A percentile compares a stretch with the other conserved stretches of the same genome.
Evolutionary conservation across 352 stramenopile genomes (phyloP).

Genomic region (Phytophthora ramorum): DNA sequence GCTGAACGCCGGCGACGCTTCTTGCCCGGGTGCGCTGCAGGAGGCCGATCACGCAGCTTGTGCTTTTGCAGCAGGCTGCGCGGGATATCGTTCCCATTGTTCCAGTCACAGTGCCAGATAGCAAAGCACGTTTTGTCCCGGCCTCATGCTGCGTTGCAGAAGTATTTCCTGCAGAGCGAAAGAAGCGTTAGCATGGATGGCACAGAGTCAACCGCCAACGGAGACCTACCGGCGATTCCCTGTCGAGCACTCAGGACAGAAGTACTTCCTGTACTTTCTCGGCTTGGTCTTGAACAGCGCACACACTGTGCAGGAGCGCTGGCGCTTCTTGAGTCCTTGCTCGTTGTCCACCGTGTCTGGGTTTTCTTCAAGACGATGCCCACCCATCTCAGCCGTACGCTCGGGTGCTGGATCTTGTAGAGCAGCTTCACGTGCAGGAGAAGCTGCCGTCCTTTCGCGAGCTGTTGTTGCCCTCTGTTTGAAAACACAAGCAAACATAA

Average conservation of each 20-base stretch:
- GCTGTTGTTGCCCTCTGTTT: background rate
- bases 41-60: background rate
- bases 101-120: constrained; percentile 9
- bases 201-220: background rate
- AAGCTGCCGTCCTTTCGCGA: background rate
- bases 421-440: background rate
- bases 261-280: constrained; percentile 1
- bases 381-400: background rate
- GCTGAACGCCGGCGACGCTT: background rate
- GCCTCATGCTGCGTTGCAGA: constrained; percentile 1
- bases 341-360: constrained; percentile 2
- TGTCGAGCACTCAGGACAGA: background rate
- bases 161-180: constrained; percentile 5
- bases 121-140: background rate
- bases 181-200: background rate
- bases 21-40: background rate
- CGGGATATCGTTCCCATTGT: constrained; percentile 4
- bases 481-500: no score
- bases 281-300: background rate
- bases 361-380: background rate
- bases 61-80: background rate
- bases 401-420: background rate
- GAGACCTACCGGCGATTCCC: background rate
- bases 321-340: background rate
- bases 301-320: background rate